Conservation (phyloP, 805 yeast species). For the Lachancea thermotolerans region DNA sequence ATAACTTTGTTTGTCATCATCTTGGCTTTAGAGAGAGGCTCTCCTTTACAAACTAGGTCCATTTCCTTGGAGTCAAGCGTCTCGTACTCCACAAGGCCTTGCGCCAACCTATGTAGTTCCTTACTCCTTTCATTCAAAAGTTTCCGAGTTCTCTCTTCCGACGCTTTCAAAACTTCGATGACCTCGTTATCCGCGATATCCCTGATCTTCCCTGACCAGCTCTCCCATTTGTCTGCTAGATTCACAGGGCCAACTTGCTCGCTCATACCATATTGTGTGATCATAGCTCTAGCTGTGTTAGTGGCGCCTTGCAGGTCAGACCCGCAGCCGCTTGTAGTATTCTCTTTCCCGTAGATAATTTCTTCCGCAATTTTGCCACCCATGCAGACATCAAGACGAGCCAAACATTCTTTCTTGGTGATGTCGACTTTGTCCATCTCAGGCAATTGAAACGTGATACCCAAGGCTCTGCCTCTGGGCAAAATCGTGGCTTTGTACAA, state of each 20-base stretch:
- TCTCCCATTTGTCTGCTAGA: conserved; percentile 85
- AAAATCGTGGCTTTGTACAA: conserved; percentile 93
- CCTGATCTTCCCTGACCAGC: conserved; percentile 85
- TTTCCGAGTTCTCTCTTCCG: conserved; percentile 74
- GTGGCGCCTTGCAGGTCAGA: conserved; percentile 89
- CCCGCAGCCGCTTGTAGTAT: conserved; percentile 93
- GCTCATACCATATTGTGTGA: conserved; percentile 94
- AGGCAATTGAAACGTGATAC: conserved; percentile 94
- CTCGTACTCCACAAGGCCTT: conserved; percentile 91
- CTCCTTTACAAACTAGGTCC: conserved; percentile 78
- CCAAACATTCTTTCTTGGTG: conserved; percentile 82
- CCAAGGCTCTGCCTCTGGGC: conserved; percentile 95
- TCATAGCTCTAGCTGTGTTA: conserved; percentile 91
- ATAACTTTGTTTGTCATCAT: conserved; percentile 70
- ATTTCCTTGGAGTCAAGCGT: conserved; percentile 89
- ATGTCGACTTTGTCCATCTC: conserved; percentile 97
- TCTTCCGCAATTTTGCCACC: conserved; percentile 99
- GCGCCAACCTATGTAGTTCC: conserved; percentile 83
- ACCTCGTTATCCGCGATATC: conserved; percentile 93
- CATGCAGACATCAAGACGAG: conserved; percentile 94
- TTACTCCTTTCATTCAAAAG: conserved; percentile 52
- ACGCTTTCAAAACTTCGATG: conserved; percentile 59
- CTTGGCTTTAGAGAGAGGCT: conserved; percentile 59
- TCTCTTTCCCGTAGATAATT: conserved; percentile 79
- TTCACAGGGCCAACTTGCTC: conserved; percentile 88